These are phyloP conservation scores for Grigorovia jiainica DNA, from an alignment of 805 yeast species.

Conservation along the genomic window DNA sequence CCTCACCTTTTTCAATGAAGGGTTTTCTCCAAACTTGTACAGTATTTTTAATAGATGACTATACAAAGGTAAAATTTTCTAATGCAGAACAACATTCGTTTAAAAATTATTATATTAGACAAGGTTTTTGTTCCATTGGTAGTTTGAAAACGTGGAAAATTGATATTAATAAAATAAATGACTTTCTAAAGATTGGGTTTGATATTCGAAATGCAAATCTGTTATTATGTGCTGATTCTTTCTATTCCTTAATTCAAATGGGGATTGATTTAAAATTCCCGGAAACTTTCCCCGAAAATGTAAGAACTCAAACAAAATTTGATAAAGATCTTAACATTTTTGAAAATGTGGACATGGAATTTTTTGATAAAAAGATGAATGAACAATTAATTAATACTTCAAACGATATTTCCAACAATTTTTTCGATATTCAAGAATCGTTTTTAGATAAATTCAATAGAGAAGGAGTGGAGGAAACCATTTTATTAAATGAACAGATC, in stretches of 20 bases:
- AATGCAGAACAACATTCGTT: conserved; percentile 4
- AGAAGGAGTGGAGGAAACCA: neutral
- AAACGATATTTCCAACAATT: conserved; percentile 1
- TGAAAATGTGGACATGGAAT: conserved; percentile 30
- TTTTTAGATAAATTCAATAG: conserved; percentile 8
- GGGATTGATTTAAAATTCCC: conserved; percentile 67
- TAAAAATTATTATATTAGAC: conserved; percentile 13
- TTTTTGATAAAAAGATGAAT: conserved; percentile 11
- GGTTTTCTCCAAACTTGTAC: conserved; percentile 41
- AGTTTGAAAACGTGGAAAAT: conserved; percentile 10
- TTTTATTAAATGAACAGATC: neutral
- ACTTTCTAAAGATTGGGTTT: conserved; percentile 27
- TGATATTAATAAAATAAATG: conserved; percentile 5
- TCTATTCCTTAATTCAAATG: conserved; percentile 58
- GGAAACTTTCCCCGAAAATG: conserved; percentile 45
- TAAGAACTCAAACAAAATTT: conserved; percentile 39
- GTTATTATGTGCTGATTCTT: conserved; percentile 76
- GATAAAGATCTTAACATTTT: conserved; percentile 31
- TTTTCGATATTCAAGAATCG: conserved; percentile 9
- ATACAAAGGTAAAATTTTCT: conserved; percentile 2
- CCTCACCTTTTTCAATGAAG: conserved; percentile 25
- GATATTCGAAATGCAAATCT: conserved; percentile 40
- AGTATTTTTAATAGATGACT: conserved; percentile 59
- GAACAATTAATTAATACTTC: neutral
- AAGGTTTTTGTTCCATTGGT: conserved; percentile 22